phyloP scores from a whole-genome alignment of 192 early-diverging fungal genomes.

The Geosiphon pyriformis region DNA sequence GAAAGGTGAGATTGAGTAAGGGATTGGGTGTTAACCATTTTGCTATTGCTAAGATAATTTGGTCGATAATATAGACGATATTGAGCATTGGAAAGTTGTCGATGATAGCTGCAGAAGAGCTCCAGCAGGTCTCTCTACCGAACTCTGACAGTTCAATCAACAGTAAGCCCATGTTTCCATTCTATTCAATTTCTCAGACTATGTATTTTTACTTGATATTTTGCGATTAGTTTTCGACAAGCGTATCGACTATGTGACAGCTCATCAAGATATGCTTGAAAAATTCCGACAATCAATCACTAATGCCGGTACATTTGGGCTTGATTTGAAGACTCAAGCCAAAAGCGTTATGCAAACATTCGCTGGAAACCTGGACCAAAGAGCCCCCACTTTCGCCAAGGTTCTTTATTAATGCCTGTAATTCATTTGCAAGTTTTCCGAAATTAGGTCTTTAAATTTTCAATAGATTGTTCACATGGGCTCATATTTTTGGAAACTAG shows the following conservation, averaged over 20 bases:
- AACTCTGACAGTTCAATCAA: neutral
- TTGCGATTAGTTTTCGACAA: neutral
- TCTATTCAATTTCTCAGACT: neutral
- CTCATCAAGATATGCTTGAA: neutral
- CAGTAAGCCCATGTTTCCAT: neutral
- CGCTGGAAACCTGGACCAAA: neutral
- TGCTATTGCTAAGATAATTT: neutral
- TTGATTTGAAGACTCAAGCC: neutral
- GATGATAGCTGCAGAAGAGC: neutral
- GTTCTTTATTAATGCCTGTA: neutral
- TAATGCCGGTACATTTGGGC: neutral
- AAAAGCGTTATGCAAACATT: neutral
- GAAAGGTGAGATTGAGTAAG: neutral
- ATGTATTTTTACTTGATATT: neutral
- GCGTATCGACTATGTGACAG: neutral
- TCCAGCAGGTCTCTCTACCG: neutral
- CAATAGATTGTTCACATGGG: neutral
- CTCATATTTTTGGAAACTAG: neutral
- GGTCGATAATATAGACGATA: neutral
- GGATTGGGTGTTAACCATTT: neutral
- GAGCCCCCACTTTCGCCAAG: neutral
- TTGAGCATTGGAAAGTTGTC: conserved; percentile 2
- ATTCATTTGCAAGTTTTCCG: neutral
- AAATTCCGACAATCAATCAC: neutral
- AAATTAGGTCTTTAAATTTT: neutral